Base-by-base conservation (phyloP, 371 early-diverging fungal genomes). In the Phascolomyces articulosus region DNA sequence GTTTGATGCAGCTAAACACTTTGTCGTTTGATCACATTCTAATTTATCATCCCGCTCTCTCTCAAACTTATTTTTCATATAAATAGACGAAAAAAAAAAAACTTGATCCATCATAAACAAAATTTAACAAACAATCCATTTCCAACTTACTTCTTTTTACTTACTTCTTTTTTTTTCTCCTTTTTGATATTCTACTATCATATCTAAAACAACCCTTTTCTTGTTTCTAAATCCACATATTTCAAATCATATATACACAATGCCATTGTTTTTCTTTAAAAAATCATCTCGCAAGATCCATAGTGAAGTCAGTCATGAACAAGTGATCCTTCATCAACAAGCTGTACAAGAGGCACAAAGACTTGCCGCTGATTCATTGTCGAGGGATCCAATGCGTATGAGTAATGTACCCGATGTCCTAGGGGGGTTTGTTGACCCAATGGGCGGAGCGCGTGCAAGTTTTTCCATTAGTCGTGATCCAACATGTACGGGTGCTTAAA, bases 401-500 rank as follows among this genome's bases (percentile, higher is more conserved):
- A 44, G 26, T 28, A 44, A 40, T n/a, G 28, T 38, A 2, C 69
- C 69, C 1, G 69, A 65, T 23, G 48, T 58, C 9, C 47, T 69
- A 23, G 69, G 69, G 20, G 29, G 23, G 31, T 69, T 58, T 59
- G 65, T 65, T 28, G 69, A 69, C 55, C 69, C 69, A 4, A 69
- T 69, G 69, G 69, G 69, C 55, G 69, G 65, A 7, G 34, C 34
- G 6, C 58, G 61, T 11, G 62, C 60, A 21, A 62, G 40, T 59
- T 49, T 62, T 40, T 27, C 58, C 40, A 18, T 26, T 2, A 61
- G 63, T 18, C 15, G 26, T 20, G 69, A 69, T 47, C 65, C 65
- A 16, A 69, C 65, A 34, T 56, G 34, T 47, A 69, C 69, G 13
- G 69, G 69, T 27, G 69, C 69, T 24, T 69, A 69, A 60, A 40